A percentile compares a stretch with the other conserved stretches of the same genome.
Evolutionary conservation across 2,329 filamentous ascomycete genomes (phyloP).

Genomic region (Ophiostoma pallidulum): DNA sequence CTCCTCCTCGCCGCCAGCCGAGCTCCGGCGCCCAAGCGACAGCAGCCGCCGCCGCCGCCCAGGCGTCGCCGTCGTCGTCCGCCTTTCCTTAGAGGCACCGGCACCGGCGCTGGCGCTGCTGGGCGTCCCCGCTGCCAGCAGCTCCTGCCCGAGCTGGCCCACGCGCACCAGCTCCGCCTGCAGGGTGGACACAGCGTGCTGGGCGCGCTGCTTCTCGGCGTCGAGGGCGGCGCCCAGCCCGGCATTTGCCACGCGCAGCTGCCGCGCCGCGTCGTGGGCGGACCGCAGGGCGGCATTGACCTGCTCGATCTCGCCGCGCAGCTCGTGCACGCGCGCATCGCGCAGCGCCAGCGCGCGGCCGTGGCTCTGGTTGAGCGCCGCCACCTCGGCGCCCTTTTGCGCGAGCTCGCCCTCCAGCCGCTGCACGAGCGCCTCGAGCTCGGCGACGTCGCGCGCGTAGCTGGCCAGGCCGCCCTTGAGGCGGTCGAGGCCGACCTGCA

Average conservation of each 20-base stretch:
- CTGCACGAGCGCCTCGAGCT: slow-evolving; percentile 43
- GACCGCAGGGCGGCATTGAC: slow-evolving; percentile 35
- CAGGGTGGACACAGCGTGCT: slow-evolving; percentile 39
- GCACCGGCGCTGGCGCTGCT: no score
- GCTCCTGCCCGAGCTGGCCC: slow-evolving; percentile 36
- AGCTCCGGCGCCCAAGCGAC: not conserved
- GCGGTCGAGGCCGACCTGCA: slow-evolving; percentile 40
- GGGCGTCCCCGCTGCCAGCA: slow-evolving; percentile 23
- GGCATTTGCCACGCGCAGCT: slow-evolving; percentile 38
- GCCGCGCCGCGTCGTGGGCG: slow-evolving; percentile 37
- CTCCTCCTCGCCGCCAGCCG: not conserved
- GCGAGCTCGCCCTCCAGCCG: slow-evolving; percentile 34
- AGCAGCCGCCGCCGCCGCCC: not conserved
- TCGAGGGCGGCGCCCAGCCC: slow-evolving; percentile 28
- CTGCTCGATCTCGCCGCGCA: slow-evolving; percentile 39
- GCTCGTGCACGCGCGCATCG: slow-evolving; percentile 40
- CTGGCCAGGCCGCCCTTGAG: slow-evolving; percentile 42
- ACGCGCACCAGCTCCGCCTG: slow-evolving; percentile 42
- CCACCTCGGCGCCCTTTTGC: slow-evolving; percentile 3
- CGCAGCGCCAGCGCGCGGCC: slow-evolving; percentile 39
- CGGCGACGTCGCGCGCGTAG: slow-evolving; percentile 44
- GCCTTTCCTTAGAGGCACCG: no score
- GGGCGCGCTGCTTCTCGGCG: slow-evolving; percentile 31
- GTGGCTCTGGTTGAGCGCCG: slow-evolving; percentile 31
- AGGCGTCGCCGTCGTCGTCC: not conserved